Conservation (phyloP, 1,284 basidiomycete species). For the Stygiomarasmius scandens region DNA sequence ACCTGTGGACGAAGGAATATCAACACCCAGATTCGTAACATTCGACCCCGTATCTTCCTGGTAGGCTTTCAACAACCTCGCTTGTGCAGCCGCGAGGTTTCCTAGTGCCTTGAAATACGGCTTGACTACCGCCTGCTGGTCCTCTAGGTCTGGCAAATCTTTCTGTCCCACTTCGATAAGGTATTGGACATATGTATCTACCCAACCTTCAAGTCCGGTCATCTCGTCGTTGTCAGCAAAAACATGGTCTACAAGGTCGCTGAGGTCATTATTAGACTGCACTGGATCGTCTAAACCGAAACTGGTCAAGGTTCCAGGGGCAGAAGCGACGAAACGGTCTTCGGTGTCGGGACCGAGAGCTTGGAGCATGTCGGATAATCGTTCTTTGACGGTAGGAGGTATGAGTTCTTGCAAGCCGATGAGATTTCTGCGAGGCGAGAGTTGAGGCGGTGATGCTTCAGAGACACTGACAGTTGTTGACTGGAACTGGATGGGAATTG, state of each 20-base stretch:
- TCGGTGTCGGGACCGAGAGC: neutral
- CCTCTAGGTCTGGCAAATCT: neutral
- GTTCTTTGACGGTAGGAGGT: neutral
- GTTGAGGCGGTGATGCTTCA: neutral
- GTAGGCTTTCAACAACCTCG: conserved; percentile 4
- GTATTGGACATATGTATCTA: conserved; percentile 1
- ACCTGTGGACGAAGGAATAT: neutral
- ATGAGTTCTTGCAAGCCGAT: neutral
- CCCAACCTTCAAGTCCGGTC: too few relatives aligned
- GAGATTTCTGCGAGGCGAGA: neutral
- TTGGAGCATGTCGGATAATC: neutral
- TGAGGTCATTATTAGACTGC: conserved; percentile 4
- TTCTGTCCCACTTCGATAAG: conserved; percentile 6
- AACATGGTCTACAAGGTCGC: neutral
- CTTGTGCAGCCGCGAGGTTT: neutral
- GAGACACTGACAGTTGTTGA: neutral
- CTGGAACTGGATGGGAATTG: neutral
- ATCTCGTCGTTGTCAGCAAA: neutral
- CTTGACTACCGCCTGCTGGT: neutral
- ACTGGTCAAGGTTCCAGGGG: neutral
- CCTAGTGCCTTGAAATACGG: conserved; percentile 2
- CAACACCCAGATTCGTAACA: conserved; percentile 4
- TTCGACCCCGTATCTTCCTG: neutral
- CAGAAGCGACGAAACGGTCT: conserved; percentile 4
- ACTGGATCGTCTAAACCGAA: conserved; percentile 6